Conservation (phyloP, 2,329 filamentous ascomycete genomes). For the Balansia obtecta region DNA sequence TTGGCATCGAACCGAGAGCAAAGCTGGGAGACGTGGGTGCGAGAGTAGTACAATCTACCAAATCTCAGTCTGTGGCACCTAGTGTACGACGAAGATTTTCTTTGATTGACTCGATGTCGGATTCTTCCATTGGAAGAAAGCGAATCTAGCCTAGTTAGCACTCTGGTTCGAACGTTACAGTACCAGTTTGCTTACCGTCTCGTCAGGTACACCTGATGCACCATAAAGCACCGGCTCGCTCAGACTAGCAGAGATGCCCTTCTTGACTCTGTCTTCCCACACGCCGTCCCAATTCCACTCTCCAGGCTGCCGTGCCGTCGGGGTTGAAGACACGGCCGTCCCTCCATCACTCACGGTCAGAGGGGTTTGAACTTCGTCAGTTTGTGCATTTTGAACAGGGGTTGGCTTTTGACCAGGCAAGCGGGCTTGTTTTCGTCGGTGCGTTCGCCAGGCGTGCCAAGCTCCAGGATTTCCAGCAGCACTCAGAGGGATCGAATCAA, state of each 20-base stretch:
- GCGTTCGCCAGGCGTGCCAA: slow-evolving; percentile 83
- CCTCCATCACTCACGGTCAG: neutral
- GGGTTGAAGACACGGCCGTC: slow-evolving; percentile 3
- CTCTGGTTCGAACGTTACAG: neutral
- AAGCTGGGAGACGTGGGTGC: neutral
- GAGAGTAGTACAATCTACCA: neutral
- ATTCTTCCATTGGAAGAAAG: slow-evolving; percentile 52
- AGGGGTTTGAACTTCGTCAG: neutral
- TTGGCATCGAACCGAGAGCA: too few species aligned
- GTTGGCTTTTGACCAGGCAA: slow-evolving; percentile 7
- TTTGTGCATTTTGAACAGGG: neutral
- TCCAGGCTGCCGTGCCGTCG: slow-evolving; percentile 36
- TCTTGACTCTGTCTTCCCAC: slow-evolving; percentile 81
- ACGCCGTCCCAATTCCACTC: slow-evolving; percentile 98
- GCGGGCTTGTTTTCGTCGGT: slow-evolving; percentile 34
- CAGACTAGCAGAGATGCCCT: slow-evolving; percentile 62
- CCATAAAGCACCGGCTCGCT: slow-evolving; percentile 74
- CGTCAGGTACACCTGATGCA: slow-evolving; percentile 46
- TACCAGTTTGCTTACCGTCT: slow-evolving; percentile 50
- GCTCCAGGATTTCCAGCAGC: slow-evolving; percentile 82
- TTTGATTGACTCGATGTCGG: slow-evolving; percentile 44
- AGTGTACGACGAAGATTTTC: slow-evolving; percentile 44
- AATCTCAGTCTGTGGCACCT: slow-evolving; percentile 17
- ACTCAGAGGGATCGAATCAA: slow-evolving; percentile 69
- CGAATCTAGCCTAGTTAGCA: slow-evolving; percentile 37